Conservation (phyloP, 2,329 filamentous ascomycete genomes). For the Epichloe amarillans region DNA sequence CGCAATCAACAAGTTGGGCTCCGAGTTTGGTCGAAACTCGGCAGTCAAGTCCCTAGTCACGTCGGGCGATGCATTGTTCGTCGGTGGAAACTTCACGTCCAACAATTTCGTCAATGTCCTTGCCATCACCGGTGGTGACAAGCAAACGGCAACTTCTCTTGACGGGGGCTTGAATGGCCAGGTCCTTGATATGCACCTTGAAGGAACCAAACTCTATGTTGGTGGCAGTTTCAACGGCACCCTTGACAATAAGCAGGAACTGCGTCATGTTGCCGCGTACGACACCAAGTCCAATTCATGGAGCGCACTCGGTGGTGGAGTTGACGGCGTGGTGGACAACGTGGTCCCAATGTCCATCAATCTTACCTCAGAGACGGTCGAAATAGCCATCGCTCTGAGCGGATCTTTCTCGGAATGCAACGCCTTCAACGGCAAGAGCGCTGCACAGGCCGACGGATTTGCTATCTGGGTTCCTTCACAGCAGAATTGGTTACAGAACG, state of each 20-base stretch:
- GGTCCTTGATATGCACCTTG: constrained; percentile 58
- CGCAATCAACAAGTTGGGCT: constrained; percentile 62
- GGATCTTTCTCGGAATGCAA: constrained; percentile 66
- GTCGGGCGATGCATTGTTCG: constrained; percentile 51
- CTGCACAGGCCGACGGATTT: constrained; percentile 57
- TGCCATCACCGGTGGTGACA: constrained; percentile 43
- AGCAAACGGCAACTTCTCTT: constrained; percentile 46
- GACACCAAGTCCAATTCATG: constrained; percentile 56
- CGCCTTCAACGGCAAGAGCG: constrained; percentile 48
- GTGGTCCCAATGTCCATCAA: constrained; percentile 73
- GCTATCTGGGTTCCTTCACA: constrained; percentile 84
- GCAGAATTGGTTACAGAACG: constrained; percentile 76
- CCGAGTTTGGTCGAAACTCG: constrained; percentile 52
- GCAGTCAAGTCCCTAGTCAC: constrained; percentile 56
- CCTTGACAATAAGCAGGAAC: constrained; percentile 42
- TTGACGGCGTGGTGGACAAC: constrained; percentile 63
- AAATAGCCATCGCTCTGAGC: constrained; percentile 65
- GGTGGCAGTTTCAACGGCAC: constrained; percentile 78
- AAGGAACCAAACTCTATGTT: constrained; percentile 58
- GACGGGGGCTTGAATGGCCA: constrained; percentile 67
- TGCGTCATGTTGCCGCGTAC: constrained; percentile 68
- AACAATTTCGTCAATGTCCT: constrained; percentile 61
- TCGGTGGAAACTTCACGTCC: constrained; percentile 75
- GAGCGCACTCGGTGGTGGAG: constrained; percentile 69
- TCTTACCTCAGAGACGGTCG: constrained; percentile 51